A percentile compares a stretch with the other conserved stretches of the same genome.
Conservation (phyloP, 495 filamentous ascomycete species). For the Penicillium arizonense region DNA sequence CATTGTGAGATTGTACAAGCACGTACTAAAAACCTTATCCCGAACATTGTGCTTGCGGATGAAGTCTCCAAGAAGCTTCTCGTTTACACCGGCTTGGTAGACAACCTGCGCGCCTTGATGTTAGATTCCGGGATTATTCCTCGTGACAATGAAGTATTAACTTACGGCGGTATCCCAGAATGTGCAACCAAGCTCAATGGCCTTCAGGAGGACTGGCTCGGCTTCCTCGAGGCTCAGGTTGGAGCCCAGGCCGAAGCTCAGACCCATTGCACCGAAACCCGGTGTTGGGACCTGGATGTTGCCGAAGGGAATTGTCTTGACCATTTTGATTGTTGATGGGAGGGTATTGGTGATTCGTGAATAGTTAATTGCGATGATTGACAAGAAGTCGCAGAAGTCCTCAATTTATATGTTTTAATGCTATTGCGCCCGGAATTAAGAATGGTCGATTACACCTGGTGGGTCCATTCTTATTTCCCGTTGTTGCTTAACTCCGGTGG, state of each 20-base stretch:
- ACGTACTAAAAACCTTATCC: conserved; percentile 45
- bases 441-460: no score
- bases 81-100: conserved; percentile 47
- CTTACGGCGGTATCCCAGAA: conserved; percentile 54
- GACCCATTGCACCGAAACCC: conserved; percentile 48
- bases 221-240: conserved; percentile 44
- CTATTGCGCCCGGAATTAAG: no score
- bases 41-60: conserved; percentile 52
- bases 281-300: conserved; percentile 39
- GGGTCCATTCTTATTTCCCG: no score
- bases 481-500: no score
- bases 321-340: conserved; percentile 28
- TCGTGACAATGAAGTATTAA: not conserved
- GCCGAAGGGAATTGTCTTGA: conserved; percentile 41
- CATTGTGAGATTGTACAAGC: not conserved
- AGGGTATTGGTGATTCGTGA: not conserved
- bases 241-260: conserved; percentile 41
- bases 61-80: conserved; percentile 52
- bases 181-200: conserved; percentile 50
- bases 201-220: conserved; percentile 49
- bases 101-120: conserved; percentile 31
- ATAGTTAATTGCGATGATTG: not conserved
- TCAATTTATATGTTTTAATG: not conserved
- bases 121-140: not conserved
- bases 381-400: not conserved